Evolutionary conservation across 371 early-diverging fungal species (phyloP).

Genomic region (Mucor mucedo): DNA sequence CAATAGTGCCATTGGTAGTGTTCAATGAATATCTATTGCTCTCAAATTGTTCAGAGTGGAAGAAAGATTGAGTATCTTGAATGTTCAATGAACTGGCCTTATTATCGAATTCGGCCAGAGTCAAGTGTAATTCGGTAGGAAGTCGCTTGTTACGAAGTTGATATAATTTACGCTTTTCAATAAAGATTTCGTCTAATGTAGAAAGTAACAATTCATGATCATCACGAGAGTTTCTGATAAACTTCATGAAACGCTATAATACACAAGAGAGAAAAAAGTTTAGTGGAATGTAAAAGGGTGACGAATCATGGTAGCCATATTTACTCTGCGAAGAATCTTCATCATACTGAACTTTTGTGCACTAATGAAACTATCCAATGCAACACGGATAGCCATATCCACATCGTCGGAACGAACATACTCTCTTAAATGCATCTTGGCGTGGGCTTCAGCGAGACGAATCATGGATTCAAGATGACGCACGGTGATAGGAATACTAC

Average conservation of each 20-base stretch:
- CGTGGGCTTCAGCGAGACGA: slow-evolving; percentile 97
- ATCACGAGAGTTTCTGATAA: slow-evolving; percentile 79
- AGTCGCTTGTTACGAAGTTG: slow-evolving; percentile 63
- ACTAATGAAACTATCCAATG: slow-evolving; percentile 93
- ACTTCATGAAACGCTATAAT: slow-evolving; percentile 82
- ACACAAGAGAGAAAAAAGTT: background rate
- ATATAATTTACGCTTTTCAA: slow-evolving; percentile 77
- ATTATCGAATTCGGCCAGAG: slow-evolving; percentile 67
- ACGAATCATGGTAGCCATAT: background rate
- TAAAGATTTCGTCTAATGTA: slow-evolving; percentile 73
- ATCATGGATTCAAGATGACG: slow-evolving; percentile 99
- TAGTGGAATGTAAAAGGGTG: background rate
- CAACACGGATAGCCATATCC: slow-evolving; percentile 94
- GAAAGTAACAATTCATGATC: slow-evolving; percentile 80
- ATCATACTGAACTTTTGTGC: slow-evolving; percentile 98
- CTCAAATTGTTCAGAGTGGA: slow-evolving; percentile 51
- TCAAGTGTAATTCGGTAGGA: slow-evolving; percentile 63
- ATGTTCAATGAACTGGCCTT: slow-evolving; percentile 57
- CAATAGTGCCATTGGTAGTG: slow-evolving; percentile 15
- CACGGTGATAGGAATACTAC: slow-evolving; percentile 98
- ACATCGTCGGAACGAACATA: slow-evolving; percentile 93
- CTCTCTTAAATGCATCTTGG: slow-evolving; percentile 97
- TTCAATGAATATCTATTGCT: slow-evolving; percentile 50
- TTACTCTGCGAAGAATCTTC: slow-evolving; percentile 73
- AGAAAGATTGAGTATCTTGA: slow-evolving; percentile 68